Base-by-base conservation (phyloP, 2,329 filamentous ascomycete genomes). In the Lizonia empirigonia region DNA sequence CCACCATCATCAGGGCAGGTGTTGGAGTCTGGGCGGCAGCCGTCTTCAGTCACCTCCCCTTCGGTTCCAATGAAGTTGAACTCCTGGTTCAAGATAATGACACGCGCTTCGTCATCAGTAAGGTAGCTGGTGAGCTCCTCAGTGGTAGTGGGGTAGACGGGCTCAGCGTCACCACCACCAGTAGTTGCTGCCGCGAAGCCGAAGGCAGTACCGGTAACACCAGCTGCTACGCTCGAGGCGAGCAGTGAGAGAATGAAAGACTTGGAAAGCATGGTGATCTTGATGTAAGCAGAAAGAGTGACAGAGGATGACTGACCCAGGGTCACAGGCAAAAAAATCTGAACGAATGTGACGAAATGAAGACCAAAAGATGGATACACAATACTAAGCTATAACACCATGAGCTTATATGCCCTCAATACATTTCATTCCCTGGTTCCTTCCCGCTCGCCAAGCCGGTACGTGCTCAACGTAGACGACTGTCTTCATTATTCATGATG, bases 1-100 rank as follows among this genome's bases (percentile, higher is more conserved):
- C 83, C 82, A 15, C 67, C 79, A 23, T 80, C 82, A 29, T 80
- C 82, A 74, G 78, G 83, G 50, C 56, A 62, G 16, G 44, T 60
- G 53, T 55, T 59, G 18, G 55, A 64, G 46, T 55, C 55, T 15
- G 82, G 82, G 10, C 81, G 79, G 56, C 64, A 60, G 42, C 60
- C 56, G 33, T 59, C 16, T 33, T 62, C 52, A 22, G 56, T 65
- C 8, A 41, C 46, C 8, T 55, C 45, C 15, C 65, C 65, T 44
- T 67, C 60, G 7, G 56, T 65, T 7, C 59, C 58, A 18, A 58
- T 53, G 49, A 59, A 66, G 52, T 68, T 59, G 54, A 44, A 57
- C 15, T 66, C 69, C 51, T 68, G 57, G 36, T 74, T 64, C 27
- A 76, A 51, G 34, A 76, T 63, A 41, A 76, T 74, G 24, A 74